Evolutionary conservation across 345 rosid species (phyloP), one percentile per base, ranked within the genome.

Genomic region (Erodium maritimum): DNA sequence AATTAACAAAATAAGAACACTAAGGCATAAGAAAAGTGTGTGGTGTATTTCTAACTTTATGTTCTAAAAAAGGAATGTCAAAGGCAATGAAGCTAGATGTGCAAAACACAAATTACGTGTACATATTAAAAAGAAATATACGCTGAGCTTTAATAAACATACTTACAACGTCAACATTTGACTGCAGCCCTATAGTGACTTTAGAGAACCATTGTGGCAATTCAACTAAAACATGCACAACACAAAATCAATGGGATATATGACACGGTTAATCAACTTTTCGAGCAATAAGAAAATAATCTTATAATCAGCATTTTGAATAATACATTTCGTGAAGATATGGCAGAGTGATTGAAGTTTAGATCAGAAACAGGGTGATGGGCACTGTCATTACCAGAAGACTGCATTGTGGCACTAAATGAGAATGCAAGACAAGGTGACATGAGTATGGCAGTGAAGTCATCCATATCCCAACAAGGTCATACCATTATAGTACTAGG

Each of bases 171-270:
- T 83, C 82, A 17, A 87, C 96, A 77, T 86, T 84, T 19, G 95
- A 83, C 61, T 80, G 80, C 80, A 89, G 64, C 50, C 73, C 75
- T 33, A 93, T 63, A 58, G 85, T 84, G 71, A 93, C 24, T 12
- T 94, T 83, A 9, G 96, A 83, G 82, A 93, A 93, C 93, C 89
- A 89, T 59, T 77, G 89, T 20, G 96, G 96, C 73, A 93, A 80
- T 70, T 89, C 96, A 67, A 91, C 99, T 93, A 86, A 21, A 73
- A 71, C 48, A 42, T 57, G 25, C 53, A 75, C 62, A 62, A 33
- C 46, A 59, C 23, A 52, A 51, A 69, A 70, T 33, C 50, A 53
- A 29, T 29, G 37, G 37, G 37, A 70, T 34, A 29, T 17, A 33
- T 50, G 55, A 54, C 19, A 63, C 0, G 22, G 60, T 60, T 18